Base-by-base conservation (phyloP, 2,329 filamentous ascomycete genomes). In the Mollisiaceae sp. region DNA sequence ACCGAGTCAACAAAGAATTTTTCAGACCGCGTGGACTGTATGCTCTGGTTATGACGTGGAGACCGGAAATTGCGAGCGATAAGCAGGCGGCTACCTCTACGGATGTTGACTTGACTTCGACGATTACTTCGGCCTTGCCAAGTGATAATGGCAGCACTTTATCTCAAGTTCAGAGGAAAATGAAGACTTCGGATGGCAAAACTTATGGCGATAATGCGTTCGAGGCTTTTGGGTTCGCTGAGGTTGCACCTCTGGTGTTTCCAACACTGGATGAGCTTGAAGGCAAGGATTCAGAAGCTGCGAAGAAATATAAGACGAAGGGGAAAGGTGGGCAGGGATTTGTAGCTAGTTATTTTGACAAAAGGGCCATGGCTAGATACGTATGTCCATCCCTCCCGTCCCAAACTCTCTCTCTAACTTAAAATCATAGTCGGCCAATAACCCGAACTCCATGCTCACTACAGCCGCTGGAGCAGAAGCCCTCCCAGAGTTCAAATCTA, bases 11-110 rank as follows among this genome's bases (percentile, higher is more conserved):
- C 70, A 77, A 80, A 11, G 77, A 82, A 1, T 80, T 86, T 63
- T 89, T 88, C 72, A 80, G 78, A 47, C 85, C 86, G 0, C 79
- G 80, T 1, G 86, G 86, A 0, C 77, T 88, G 0, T 84, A 81
- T 73, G 81, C 79, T 63, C 76, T 85, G 45, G 77, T 89, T 41
- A 81, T 88, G 59, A 65, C 64, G 9, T 65, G 64, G 64, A 47
- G 58, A 20, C 64, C 64, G 1, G 59, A 61, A 27, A 27, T 54
- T 4, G 45, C 52, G 14, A 18, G 15, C 20, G 45, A 50, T 12
- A 14, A 14, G 14, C 32, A 54, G 38, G 47, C 39, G 9, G 59
- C 43, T 24, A 61, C 38, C n/a, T 50, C 47, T 27, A 55, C 20
- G 56, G 56, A 36, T 18, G 36, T 59, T 14, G 56, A 59, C 24